Evolutionary conservation across 2,329 filamentous ascomycete species (phyloP).

Genomic region (Escovopsis sp.): DNA sequence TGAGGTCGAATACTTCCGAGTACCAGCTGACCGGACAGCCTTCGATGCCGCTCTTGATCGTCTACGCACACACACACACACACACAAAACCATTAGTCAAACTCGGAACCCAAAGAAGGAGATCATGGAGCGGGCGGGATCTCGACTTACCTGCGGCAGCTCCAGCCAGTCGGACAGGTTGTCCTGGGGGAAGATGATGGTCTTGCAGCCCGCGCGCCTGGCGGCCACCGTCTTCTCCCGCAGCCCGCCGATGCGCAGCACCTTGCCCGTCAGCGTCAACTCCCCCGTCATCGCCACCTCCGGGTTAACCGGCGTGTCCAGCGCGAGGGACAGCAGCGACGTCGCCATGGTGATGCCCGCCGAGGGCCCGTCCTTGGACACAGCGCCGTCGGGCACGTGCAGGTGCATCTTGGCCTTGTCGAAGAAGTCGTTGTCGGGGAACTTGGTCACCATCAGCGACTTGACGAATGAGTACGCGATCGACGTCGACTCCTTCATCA

Average conservation of each 20-base stretch:
- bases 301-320: constrained; percentile 65
- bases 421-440: constrained; percentile 87
- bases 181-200: constrained; percentile 86
- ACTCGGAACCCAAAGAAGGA: no score
- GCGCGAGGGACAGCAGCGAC: constrained; percentile 68
- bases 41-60: constrained; percentile 93
- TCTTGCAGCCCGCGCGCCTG: constrained; percentile 79
- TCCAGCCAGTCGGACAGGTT: constrained; percentile 97
- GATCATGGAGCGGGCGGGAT: background rate
- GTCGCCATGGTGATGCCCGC: constrained; percentile 99
- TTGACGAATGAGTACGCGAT: constrained; percentile 97
- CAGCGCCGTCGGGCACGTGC: constrained; percentile 91
- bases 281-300: constrained; percentile 97
- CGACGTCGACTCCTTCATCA: constrained; percentile 94
- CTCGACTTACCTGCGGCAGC: constrained; percentile 71
- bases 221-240: constrained; percentile 96
- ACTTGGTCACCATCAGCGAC: constrained; percentile 68
- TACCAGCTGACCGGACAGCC: constrained; percentile 91
- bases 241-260: constrained; percentile 83
- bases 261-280: constrained; percentile 91
- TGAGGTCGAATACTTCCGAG: constrained; percentile 76
- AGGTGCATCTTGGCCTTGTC: constrained; percentile 90
- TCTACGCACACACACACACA: constrained; percentile 37
- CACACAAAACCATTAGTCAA: background rate
- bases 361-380: constrained; percentile 84